These are phyloP conservation scores for Arabidopsis lyrata DNA, from an alignment of 441 rosid genomes.

Conservation along the genomic window DNA sequence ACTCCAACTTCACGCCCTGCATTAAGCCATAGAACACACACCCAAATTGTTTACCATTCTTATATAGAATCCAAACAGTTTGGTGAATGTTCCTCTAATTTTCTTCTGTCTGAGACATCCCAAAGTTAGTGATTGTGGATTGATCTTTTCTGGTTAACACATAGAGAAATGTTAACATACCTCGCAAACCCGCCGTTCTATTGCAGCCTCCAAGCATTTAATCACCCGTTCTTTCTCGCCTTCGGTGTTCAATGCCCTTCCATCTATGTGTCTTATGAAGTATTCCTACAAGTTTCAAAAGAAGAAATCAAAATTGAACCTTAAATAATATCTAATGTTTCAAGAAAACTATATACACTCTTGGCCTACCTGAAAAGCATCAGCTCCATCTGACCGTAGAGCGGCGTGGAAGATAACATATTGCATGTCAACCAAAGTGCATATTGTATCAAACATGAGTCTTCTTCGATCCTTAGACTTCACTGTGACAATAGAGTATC, in stretches of 20 bases:
- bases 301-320: constrained; percentile 8
- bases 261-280: constrained; percentile 89
- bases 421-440: constrained; percentile 78
- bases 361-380: constrained; percentile 64
- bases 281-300: constrained; percentile 65
- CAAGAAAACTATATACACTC: neutral
- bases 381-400: constrained; percentile 52
- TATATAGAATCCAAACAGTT: constrained; percentile 25
- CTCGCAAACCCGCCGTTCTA: constrained; percentile 85
- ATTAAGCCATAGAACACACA: constrained; percentile 37
- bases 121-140: constrained; percentile 28
- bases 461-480: constrained; percentile 67
- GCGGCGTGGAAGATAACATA: constrained; percentile 83
- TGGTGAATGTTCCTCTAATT: constrained; percentile 28
- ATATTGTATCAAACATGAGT: constrained; percentile 79
- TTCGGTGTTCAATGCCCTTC: constrained; percentile 87
- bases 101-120: constrained; percentile 18
- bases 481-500: constrained; percentile 71
- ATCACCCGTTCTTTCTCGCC: constrained; percentile 93
- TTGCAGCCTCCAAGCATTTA: constrained; percentile 93
- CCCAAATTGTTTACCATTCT: constrained; percentile 24
- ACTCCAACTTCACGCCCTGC: constrained; percentile 90
- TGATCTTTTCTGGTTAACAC: neutral
- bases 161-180: constrained; percentile 46
- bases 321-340: neutral